Evolutionary conservation across 257 asterid genomes (phyloP).

Genomic region (Capsicum pubescens): DNA sequence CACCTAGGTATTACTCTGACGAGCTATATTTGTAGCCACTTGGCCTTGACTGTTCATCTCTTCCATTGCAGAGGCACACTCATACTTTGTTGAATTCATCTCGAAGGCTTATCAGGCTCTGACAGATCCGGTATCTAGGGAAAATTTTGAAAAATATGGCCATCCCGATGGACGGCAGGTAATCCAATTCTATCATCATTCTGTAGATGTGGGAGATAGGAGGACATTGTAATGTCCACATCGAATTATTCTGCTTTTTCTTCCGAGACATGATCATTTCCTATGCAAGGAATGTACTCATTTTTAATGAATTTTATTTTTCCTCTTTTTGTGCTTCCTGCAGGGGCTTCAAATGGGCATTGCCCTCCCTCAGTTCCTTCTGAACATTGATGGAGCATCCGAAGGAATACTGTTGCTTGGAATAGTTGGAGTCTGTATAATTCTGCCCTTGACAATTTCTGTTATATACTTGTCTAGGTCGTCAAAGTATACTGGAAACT

Average conservation of each 20-base stretch:
- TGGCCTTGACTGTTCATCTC: constrained; percentile 34
- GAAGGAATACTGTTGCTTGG: constrained; percentile 94
- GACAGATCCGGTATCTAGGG: constrained; percentile 96
- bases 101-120: constrained; percentile 99
- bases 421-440: constrained; percentile 95
- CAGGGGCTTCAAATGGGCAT: constrained; percentile 99
- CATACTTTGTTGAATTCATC: constrained; percentile 80
- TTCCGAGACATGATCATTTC: constrained; percentile 9
- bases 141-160: constrained; percentile 95
- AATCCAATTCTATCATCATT: constrained; percentile 28
- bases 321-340: constrained; percentile 24
- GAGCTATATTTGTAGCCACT: constrained; percentile 20
- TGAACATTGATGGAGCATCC: constrained; percentile 91
- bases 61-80: constrained; percentile 82
- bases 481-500: constrained; percentile 93
- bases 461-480: constrained; percentile 94
- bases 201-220: constrained; percentile 1
- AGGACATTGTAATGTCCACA: constrained; percentile 12
- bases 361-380: constrained; percentile 93
- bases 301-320: constrained; percentile 25
- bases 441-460: constrained; percentile 85
- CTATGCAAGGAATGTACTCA: background rate
- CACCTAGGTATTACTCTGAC: background rate
- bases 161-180: constrained; percentile 99
- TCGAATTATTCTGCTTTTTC: background rate